Conservation (phyloP, 202 grass and related monocot species). For the Alloteropsis angusta region DNA sequence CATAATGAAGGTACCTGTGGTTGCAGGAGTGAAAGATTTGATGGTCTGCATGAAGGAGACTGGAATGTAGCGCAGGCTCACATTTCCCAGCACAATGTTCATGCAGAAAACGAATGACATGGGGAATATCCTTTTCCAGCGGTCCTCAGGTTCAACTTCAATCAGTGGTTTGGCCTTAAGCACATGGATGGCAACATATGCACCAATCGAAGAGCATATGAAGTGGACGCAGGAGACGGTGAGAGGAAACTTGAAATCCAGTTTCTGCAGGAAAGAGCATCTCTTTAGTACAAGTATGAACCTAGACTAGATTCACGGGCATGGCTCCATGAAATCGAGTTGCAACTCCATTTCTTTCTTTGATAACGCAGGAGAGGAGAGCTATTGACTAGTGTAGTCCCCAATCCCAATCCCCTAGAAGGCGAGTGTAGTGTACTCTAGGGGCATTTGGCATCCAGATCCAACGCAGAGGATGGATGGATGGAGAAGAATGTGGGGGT, state of each 20-base stretch:
- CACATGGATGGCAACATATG: constrained; percentile 71
- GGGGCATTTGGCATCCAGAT: too few relatives aligned
- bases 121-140: constrained; percentile 90
- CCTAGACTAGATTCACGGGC: too few relatives aligned
- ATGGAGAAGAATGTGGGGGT: not conserved
- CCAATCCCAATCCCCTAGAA: too few relatives aligned
- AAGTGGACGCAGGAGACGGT: constrained; percentile 93
- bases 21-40: constrained; percentile 97
- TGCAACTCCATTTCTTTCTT: not conserved
- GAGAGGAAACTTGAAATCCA: constrained; percentile 91
- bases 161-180: constrained; percentile 75
- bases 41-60: constrained; percentile 98
- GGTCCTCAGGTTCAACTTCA: constrained; percentile 75
- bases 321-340: too few relatives aligned
- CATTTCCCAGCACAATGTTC: constrained; percentile 88
- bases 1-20: constrained; percentile 70
- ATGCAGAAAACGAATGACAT: constrained; percentile 99
- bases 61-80: constrained; percentile 84
- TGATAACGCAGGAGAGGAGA: too few relatives aligned
- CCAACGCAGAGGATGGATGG: not conserved
- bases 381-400: too few relatives aligned
- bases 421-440: too few relatives aligned
- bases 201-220: constrained; percentile 88
- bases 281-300: too few relatives aligned
- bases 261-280: too few relatives aligned